These are phyloP conservation scores for Dipteronia sinensis DNA, from an alignment of 345 rosid genomes.

Conservation along the genomic window DNA sequence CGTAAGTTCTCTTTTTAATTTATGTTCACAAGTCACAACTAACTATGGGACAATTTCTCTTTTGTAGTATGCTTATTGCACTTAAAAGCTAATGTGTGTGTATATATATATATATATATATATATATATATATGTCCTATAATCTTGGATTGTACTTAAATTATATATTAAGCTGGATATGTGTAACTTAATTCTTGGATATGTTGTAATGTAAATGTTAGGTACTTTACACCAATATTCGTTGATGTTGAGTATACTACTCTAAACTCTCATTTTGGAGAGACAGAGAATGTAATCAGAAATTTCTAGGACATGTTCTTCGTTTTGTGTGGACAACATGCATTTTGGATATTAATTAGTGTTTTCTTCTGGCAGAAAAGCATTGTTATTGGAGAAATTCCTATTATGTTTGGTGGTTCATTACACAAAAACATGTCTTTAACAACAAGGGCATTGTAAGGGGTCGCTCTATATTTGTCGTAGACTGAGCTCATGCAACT, in stretches of 20 bases:
- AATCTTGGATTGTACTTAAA: background rate
- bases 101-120: too few species aligned
- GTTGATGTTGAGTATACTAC: conserved; percentile 73
- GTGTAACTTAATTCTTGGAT: background rate
- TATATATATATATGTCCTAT: background rate
- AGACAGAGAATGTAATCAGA: conserved; percentile 56
- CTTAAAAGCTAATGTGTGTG: background rate
- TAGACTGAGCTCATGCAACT: too few species aligned
- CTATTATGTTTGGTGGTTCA: too few species aligned
- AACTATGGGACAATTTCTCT: background rate
- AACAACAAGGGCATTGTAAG: too few species aligned
- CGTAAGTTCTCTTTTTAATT: conserved; percentile 43
- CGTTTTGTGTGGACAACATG: background rate
- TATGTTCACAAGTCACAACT: background rate
- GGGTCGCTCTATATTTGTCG: too few species aligned
- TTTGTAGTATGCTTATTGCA: background rate
- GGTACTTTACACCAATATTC: conserved; percentile 84
- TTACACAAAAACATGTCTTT: too few species aligned
- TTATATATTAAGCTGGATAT: background rate
- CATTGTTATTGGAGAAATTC: too few species aligned
- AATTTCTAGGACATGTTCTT: background rate
- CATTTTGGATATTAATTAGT: background rate
- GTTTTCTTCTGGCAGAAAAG: too few species aligned
- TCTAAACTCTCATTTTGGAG: conserved; percentile 21
- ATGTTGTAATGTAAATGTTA: conserved; percentile 30